Evolutionary conservation across 352 stramenopile species (phyloP).

Genomic region (Globisporangium middletonii): DNA sequence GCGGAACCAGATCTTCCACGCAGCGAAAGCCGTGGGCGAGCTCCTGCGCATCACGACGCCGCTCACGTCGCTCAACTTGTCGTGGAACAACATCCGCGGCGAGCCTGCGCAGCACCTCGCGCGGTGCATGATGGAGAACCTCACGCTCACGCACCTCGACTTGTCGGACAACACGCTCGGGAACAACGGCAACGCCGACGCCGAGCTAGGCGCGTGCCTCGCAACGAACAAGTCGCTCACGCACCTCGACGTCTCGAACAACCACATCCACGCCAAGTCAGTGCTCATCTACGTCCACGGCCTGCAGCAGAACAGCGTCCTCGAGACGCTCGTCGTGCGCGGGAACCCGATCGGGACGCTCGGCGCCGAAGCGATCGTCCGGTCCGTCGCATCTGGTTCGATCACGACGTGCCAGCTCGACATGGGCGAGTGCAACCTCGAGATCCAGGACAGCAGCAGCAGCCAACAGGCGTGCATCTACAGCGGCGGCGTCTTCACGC

Average conservation of each 20-base stretch:
- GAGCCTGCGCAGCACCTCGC: constrained; percentile 57
- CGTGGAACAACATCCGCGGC: constrained; percentile 73
- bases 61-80: constrained; percentile 52
- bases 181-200: constrained; percentile 59
- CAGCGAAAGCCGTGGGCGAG: constrained; percentile 48
- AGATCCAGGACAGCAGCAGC: constrained; percentile 35
- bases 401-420: constrained; percentile 54
- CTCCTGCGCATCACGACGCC: constrained; percentile 56
- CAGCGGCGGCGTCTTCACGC: constrained; percentile 35
- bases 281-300: constrained; percentile 58
- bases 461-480: constrained; percentile 41
- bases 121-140: constrained; percentile 67
- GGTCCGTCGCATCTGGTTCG: constrained; percentile 34
- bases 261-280: constrained; percentile 57
- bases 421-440: constrained; percentile 61
- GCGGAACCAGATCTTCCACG: constrained; percentile 62
- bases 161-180: constrained; percentile 71
- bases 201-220: constrained; percentile 51
- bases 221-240: constrained; percentile 60
- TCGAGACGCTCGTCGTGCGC: constrained; percentile 49
- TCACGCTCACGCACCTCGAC: constrained; percentile 52
- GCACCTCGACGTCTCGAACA: constrained; percentile 58
- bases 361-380: constrained; percentile 53
- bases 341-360: constrained; percentile 64
- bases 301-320: constrained; percentile 44